Evolutionary conservation across 148 eudicot species (phyloP), one percentile per base, ranked within the genome.

Genomic region (Pouteria glomerata): DNA sequence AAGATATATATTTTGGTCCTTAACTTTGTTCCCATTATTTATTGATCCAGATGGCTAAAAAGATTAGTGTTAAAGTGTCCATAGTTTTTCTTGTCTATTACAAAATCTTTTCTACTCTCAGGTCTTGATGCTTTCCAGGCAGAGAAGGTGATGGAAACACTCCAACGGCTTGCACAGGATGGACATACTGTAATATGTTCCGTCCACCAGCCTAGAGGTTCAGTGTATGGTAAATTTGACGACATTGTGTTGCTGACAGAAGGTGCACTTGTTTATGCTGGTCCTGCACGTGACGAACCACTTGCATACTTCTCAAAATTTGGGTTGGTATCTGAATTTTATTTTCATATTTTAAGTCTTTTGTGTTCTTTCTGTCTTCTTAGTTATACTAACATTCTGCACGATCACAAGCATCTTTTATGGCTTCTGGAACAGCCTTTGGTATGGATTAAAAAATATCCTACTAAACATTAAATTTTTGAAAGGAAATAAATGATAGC

Each of bases 101-200:
- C 41, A 47, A 60, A 26, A 34, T 41, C 47, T 10, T 45, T 61
- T 70, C 39, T 77, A 41, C 73, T 83, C 80, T 78, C 85, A 95
- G 99, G 99, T 78, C 96, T 95, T 73, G 99, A 95, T 80, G 99
- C 99, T 41, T 95, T 95, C 81, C 99, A 95, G 81, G 96, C 99
- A 63, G 99, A 92, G 76, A 89, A 92, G 78, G 99, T 95, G 66
- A 92, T 95, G 97, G 99, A 92, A 88, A 95, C 97, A 23, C 88
- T 95, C 63, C 73, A 87, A 52, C 90, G 85, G 83, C 99, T 95
- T 85, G 96, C 97, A 76, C 83, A 86, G 78, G 99, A 95, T 72
- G 99, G 99, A 58, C 99, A 95, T 68, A 92, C 97, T 72, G 99
- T 95, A 42, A 95, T 95, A 68, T 95, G 99, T 84, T 95, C 99